A percentile compares a stretch with the other conserved stretches of the same genome.
phyloP scores from a whole-genome alignment of 225 moss, liverwort and hornwort genomes.

The Polytrichum formosum region DNA sequence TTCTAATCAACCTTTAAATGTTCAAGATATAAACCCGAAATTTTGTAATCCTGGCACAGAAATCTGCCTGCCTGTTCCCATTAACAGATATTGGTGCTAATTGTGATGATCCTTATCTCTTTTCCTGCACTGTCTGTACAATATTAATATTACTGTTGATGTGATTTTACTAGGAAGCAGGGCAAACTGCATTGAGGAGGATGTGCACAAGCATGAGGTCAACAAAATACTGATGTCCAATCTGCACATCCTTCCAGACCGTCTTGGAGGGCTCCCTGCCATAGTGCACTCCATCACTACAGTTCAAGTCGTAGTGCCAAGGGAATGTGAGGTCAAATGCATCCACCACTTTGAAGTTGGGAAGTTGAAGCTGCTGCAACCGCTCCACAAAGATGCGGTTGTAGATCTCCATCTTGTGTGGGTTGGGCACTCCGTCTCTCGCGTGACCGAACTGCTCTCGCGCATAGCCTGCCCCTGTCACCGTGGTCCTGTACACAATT shows the following conservation, averaged over 20 bases:
- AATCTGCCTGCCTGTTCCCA: no score
- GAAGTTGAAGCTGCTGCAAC: conserved; percentile 22
- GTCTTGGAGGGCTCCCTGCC: conserved; percentile 46
- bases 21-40: no score
- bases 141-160: no score
- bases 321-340: conserved; percentile 62
- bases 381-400: conserved; percentile 54
- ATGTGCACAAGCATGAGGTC: conserved; percentile 60
- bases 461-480: conserved; percentile 40
- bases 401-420: conserved; percentile 58
- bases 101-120: no score
- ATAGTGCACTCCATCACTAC: conserved; percentile 56
- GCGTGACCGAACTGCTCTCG: conserved; percentile 34
- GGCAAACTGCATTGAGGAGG: conserved; percentile 50
- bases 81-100: no score
- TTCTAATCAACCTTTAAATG: no score
- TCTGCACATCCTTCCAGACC: conserved; percentile 43
- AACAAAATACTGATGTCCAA: conserved; percentile 61
- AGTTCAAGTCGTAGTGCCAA: conserved; percentile 56
- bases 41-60: no score
- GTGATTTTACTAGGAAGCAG: background rate
- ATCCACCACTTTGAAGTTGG: conserved; percentile 41
- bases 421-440: conserved; percentile 52
- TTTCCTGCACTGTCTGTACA: no score
- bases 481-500: conserved; percentile 40